These are phyloP conservation scores for Narthecium ossifragum DNA, from an alignment of 106 monocot genomes.

Conservation along the genomic window DNA sequence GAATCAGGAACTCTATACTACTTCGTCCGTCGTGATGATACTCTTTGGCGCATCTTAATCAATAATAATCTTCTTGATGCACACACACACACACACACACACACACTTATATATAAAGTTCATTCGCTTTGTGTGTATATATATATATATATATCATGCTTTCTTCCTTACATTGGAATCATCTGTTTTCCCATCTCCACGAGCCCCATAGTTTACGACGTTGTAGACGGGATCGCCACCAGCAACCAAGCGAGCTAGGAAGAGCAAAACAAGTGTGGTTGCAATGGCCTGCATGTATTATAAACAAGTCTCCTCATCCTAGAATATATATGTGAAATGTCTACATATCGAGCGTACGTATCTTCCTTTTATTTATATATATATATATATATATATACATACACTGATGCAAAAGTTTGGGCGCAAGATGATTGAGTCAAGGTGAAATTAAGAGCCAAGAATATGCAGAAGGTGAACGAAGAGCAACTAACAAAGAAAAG, in stretches of 20 bases:
- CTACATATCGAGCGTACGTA: no score
- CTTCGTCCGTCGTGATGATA: not conserved
- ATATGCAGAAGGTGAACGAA: no score
- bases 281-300: not conserved
- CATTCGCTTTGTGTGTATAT: no score
- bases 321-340: no score
- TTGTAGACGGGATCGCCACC: not conserved
- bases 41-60: no score
- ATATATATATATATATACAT: no score
- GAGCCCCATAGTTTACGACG: not conserved
- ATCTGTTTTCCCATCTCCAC: not conserved
- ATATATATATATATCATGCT: not conserved
- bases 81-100: not conserved
- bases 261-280: not conserved
- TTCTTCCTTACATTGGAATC: constrained; percentile 5
- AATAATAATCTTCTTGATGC: not conserved
- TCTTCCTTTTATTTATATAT: no score
- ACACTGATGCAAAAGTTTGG: no score
- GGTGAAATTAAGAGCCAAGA: no score
- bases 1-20: not conserved
- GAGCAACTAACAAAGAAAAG: no score
- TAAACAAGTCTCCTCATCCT: no score
- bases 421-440: no score
- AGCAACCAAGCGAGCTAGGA: not conserved
- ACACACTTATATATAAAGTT: not conserved